Base-by-base conservation (phyloP, 129 eudicot species). In the Centaurea solstitialis region DNA sequence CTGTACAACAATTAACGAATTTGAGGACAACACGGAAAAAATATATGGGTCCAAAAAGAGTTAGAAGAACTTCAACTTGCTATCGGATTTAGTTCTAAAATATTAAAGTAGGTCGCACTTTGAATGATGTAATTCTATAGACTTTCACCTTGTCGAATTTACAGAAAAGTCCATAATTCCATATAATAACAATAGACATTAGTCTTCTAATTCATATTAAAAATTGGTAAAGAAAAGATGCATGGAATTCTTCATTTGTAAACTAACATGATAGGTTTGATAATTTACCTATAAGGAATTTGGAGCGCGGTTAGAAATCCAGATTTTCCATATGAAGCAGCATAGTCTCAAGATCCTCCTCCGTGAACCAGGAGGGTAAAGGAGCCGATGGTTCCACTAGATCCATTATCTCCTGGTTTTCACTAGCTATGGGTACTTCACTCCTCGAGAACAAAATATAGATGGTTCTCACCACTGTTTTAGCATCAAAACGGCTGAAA, bases 341-440 rank as follows among this genome's bases (percentile, higher is more conserved):
- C 92, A 22, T 89, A 89, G 13, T 21, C 30, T 26, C 30, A 26
- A 26, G 30, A 26, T 26, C 30, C 30, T 26, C 30, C 30, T 26
- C 30, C 30, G 30, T 26, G 30, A 26, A 26, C 30, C 30, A 26
- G 30, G 30, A 26, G 30, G 30, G 30, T 26, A 26, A 45, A 24
- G 92, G 92, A 86, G 88, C 75, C 0, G 84, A 74, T 18, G 88
- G 83, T 21, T 81, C 88, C 35, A 86, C 92, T 72, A 89, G 73
- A 79, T 89, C 92, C 92, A 89, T 89, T 3, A 89, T 86, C 73
- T 89, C 92, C 77, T 86, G 73, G 70, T 84, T 78, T 57, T 86
- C 88, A 6, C 65, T 39, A n/a, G 92, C 92, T 53, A 86, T 84
- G 13, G 87, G 92, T 24, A 89, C 77, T 75, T 89, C 92, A 67